Base-by-base conservation (phyloP, 1,284 basidiomycete genomes). In the Abortiporus biennis region DNA sequence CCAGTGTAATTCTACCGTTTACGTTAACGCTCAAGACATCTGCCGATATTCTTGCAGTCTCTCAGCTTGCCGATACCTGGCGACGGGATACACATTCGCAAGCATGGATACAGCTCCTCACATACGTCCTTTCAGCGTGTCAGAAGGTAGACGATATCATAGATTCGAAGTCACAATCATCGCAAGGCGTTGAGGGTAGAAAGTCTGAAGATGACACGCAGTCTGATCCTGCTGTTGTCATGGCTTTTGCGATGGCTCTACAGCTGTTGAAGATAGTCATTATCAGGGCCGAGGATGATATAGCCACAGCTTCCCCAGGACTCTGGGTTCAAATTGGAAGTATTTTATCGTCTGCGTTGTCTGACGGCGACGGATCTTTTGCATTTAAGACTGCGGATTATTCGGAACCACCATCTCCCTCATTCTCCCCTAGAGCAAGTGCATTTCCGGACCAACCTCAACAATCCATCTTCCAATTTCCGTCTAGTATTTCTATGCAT, bases 231-330 rank as follows among this genome's bases (percentile, higher is more conserved):
- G 62, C 66, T 30, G 64, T 67, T 8, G 61, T 76, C 1, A 69
- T 74, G 31, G 68, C 67, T 1, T 65, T 81, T 21, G 63, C 77
- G 25, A 65, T 79, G 1, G 71, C 76, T 0, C 53, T 89, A 6
- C 85, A 89, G 56, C 71, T 84, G 15, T 61, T 90, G 52, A 90
- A 90, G 57, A 62, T 80, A 29, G 72, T 88, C 46, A 51, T 81
- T 12, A 62, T 87, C 36, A 77, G 83, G 6, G 85, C 78, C 1
- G 73, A 73, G 41, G 61, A 66, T 15, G 81, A 84, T 42, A 61
- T 85, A n/a, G 76, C 76, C 1, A 54, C 58, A 1, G 58, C 63
- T 21, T 53, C 77, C 9, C 73, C 78, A 15, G 74, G 72, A 16
- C 64, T 82, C n/a, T 87, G 83, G 83, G 60, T 62, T 21, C 68